Conservation (phyloP, 768 basidiomycete genomes). For the Pulveroboletus sp. region DNA sequence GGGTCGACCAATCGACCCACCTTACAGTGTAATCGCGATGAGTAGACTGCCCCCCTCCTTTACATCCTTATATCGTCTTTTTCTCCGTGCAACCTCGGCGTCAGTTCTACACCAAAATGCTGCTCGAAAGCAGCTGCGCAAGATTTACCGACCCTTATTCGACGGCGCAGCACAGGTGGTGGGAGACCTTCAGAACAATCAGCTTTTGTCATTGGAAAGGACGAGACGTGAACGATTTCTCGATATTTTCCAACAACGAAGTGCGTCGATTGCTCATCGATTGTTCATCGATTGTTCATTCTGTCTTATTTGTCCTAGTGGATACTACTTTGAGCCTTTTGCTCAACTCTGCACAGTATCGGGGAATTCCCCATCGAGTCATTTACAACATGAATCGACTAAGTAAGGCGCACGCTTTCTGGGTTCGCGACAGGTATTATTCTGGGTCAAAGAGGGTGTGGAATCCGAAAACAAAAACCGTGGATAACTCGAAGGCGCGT, state of each 20-base stretch:
- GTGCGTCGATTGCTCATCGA: conserved; percentile 33
- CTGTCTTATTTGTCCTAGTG: conserved; percentile 42
- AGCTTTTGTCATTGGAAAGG: conserved; percentile 27
- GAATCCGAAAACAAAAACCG: conserved; percentile 36
- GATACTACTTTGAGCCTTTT: conserved; percentile 65
- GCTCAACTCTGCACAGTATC: conserved; percentile 57
- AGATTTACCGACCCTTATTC: conserved; percentile 55
- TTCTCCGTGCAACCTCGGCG: conserved; percentile 53
- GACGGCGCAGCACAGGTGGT: conserved; percentile 46
- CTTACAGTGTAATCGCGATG: too few relatives aligned
- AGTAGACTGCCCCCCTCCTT: conserved; percentile 35
- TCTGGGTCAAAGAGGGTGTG: conserved; percentile 29
- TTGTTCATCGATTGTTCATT: neutral
- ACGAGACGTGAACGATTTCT: conserved; percentile 42
- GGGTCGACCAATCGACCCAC: too few relatives aligned
- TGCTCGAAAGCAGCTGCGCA: conserved; percentile 44
- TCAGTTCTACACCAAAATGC: conserved; percentile 53
- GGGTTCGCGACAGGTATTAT: conserved; percentile 20
- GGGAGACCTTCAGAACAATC: conserved; percentile 36
- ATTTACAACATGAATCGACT: conserved; percentile 51
- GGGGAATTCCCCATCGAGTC: conserved; percentile 59
- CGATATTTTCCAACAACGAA: conserved; percentile 51
- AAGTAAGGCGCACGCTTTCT: conserved; percentile 26
- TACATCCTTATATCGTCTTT: conserved; percentile 58
- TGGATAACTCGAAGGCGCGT: conserved; percentile 20